phyloP scores from a whole-genome alignment of 192 early-diverging fungal genomes.

The Backusella macrospora region DNA sequence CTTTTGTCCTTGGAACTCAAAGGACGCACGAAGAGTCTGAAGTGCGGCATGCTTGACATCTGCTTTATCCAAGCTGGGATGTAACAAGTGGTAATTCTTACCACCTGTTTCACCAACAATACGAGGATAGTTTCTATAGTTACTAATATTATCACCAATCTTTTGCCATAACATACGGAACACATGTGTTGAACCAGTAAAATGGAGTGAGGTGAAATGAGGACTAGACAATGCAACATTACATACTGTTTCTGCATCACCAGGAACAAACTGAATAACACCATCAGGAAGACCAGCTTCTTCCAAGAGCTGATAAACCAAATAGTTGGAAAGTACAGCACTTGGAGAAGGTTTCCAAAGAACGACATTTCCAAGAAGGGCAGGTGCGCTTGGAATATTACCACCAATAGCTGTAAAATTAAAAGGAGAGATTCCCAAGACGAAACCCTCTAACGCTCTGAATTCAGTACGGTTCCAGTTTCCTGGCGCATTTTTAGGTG shows the following conservation, averaged over 20 bases:
- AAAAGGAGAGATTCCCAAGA: constrained; percentile 96
- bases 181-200: constrained; percentile 91
- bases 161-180: constrained; percentile 93
- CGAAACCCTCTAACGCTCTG: constrained; percentile 96
- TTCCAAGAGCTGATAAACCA: constrained; percentile 85
- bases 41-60: constrained; percentile 77
- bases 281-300: constrained; percentile 97
- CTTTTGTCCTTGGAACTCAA: constrained; percentile 99
- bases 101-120: constrained; percentile 99
- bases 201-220: constrained; percentile 97
- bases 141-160: constrained; percentile 89
- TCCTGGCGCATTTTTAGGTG: constrained; percentile 79
- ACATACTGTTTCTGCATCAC: constrained; percentile 80
- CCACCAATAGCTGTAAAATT: constrained; percentile 99
- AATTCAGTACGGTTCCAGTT: constrained; percentile 97
- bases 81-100: constrained; percentile 97
- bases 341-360: constrained; percentile 95
- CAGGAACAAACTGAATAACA: constrained; percentile 97
- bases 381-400: constrained; percentile 91
- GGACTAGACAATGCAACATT: constrained; percentile 80
- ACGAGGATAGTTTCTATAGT: constrained; percentile 91
- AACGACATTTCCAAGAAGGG: constrained; percentile 96
- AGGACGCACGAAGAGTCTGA: constrained; percentile 89
- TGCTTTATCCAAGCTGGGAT: constrained; percentile 65
- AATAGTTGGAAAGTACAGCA: constrained; percentile 88